Conservation (phyloP, 352 stramenopile genomes). For the Globisporangium perplexum region DNA sequence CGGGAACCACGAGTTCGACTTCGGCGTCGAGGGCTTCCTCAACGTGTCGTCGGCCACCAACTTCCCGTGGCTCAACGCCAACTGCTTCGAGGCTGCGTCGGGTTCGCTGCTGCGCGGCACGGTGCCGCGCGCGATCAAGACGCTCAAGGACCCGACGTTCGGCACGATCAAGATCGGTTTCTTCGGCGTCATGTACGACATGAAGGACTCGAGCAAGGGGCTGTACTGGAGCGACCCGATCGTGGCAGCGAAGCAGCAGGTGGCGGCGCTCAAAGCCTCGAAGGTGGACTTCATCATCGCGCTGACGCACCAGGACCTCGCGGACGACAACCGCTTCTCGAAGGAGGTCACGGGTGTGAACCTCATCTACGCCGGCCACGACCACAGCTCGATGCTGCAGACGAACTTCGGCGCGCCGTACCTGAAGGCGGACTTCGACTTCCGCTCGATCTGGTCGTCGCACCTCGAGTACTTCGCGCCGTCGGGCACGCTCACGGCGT, state of each 20-base stretch:
- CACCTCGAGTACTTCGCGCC: slow-evolving; percentile 55
- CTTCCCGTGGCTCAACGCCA: slow-evolving; percentile 74
- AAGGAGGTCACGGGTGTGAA: slow-evolving; percentile 58
- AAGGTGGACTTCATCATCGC: slow-evolving; percentile 72
- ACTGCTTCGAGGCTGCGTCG: slow-evolving; percentile 52
- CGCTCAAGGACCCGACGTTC: slow-evolving; percentile 28
- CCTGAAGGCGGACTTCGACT: slow-evolving; percentile 71
- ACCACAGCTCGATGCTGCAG: slow-evolving; percentile 72
- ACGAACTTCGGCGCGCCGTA: slow-evolving; percentile 68
- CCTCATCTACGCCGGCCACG: slow-evolving; percentile 69
- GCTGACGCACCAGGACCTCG: slow-evolving; percentile 61
- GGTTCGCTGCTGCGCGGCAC: slow-evolving; percentile 47
- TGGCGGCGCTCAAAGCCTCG: slow-evolving; percentile 28
- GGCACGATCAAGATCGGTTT: slow-evolving; percentile 54
- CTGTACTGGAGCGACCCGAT: slow-evolving; percentile 68
- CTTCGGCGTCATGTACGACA: slow-evolving; percentile 79
- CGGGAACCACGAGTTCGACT: slow-evolving; percentile 82
- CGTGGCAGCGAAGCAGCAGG: slow-evolving; percentile 40
- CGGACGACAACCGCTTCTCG: slow-evolving; percentile 66
- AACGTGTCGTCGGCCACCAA: slow-evolving; percentile 54
- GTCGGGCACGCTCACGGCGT: slow-evolving; percentile 19
- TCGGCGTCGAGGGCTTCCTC: slow-evolving; percentile 65
- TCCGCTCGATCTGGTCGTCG: slow-evolving; percentile 63
- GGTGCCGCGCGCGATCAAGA: slow-evolving; percentile 39
- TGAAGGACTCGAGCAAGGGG: slow-evolving; percentile 55